phyloP scores from a whole-genome alignment of 495 filamentous ascomycete genomes.

The Hypoxylon lienhwacheense region DNA sequence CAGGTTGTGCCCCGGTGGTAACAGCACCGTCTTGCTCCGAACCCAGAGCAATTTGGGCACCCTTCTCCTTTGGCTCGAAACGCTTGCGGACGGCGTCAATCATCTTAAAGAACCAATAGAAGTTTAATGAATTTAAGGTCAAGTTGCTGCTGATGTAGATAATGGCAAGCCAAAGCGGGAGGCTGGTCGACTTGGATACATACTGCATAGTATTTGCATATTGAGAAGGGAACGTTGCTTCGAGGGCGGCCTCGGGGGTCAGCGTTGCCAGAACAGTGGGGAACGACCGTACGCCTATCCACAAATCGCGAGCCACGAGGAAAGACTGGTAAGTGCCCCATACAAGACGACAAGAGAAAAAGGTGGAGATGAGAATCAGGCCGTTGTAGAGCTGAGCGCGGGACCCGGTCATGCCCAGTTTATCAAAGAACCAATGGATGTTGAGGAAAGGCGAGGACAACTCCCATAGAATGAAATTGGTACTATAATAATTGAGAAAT shows the following conservation, averaged over 20 bases:
- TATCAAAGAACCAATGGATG: constrained; percentile 99
- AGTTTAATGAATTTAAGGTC: constrained; percentile 83
- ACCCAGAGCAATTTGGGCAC: constrained; percentile 27
- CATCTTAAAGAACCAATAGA: constrained; percentile 98
- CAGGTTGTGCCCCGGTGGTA: constrained; percentile 14
- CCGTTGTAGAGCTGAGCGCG: constrained; percentile 41
- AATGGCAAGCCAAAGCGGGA: constrained; percentile 79
- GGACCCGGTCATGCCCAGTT: constrained; percentile 90
- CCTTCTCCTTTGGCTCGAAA: constrained; percentile 64
- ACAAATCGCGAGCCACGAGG: constrained; percentile 80
- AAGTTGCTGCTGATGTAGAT: constrained; percentile 78
- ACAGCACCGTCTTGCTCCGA: constrained; percentile 9
- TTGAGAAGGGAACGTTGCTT: constrained; percentile 37
- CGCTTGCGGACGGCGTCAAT: constrained; percentile 86
- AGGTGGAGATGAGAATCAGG: constrained; percentile 49
- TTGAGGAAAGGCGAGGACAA: constrained; percentile 92
- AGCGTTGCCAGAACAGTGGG: constrained; percentile 39
- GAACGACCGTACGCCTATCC: constrained; percentile 55
- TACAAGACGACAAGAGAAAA: constrained; percentile 86
- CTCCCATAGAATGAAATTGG: constrained; percentile 95
- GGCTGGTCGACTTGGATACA: constrained; percentile 46
- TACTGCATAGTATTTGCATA: constrained; percentile 51
- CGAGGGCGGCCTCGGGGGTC: constrained; percentile 35
- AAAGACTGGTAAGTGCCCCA: constrained; percentile 87
- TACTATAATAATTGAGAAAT: constrained; percentile 90